Percentiles rank a stretch among this genome's conserved stretches.
Conservation (phyloP, 1,284 basidiomycete species). For the Trichosporon sp. region DNA sequence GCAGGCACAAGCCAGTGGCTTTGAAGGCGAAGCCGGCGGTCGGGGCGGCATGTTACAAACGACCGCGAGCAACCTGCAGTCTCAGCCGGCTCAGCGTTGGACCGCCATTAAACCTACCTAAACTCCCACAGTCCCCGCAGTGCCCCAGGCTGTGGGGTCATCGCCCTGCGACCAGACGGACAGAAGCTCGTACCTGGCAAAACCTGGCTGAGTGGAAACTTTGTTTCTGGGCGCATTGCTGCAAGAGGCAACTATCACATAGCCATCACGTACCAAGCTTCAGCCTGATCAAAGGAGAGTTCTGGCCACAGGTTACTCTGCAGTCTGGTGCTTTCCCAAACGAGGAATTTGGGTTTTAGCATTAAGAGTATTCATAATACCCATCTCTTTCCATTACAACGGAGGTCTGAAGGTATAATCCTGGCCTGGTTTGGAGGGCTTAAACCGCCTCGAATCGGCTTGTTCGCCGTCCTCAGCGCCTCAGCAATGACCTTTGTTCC, state of each 20-base stretch:
- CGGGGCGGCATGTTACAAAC: background rate
- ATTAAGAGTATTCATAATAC: slow-evolving; percentile 19
- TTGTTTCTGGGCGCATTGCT: slow-evolving; percentile 10
- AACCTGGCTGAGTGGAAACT: background rate
- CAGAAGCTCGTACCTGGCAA: background rate
- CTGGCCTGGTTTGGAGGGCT: background rate
- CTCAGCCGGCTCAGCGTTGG: background rate
- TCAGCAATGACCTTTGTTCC: no score
- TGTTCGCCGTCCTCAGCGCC: background rate
- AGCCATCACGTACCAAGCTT: background rate
- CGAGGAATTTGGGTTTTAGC: background rate
- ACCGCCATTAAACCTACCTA: background rate
- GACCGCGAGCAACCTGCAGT: background rate
- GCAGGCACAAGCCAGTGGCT: background rate
- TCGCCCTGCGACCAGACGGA: background rate
- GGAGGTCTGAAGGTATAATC: background rate
- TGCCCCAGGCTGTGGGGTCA: background rate
- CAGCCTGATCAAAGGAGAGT: background rate
- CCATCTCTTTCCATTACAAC: slow-evolving; percentile 13
- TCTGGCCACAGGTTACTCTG: background rate
- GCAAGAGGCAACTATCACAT: background rate
- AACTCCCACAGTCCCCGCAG: background rate
- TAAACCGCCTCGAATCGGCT: background rate
- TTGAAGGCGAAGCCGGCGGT: background rate
- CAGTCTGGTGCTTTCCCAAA: background rate